Evolutionary conservation across 129 eudicot species (phyloP), one percentile per base, ranked within the genome.

Genomic region (Glebionis coronaria): DNA sequence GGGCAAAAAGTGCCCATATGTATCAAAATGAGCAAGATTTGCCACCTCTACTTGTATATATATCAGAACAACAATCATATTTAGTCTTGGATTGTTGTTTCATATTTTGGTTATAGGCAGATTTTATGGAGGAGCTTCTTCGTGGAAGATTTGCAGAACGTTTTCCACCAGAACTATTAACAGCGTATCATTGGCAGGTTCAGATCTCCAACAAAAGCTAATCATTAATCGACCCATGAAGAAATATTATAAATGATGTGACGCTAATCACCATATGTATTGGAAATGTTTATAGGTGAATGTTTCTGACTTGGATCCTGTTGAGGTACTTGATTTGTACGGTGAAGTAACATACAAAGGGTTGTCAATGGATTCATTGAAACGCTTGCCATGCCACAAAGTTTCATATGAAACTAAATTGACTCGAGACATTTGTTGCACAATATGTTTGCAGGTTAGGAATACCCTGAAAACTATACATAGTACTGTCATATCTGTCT

Each of bases 91-190:
- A 35, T 29, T 8, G 7, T 35, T 53, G 31, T 67, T 16, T 44
- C 16, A 27, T 13, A 14, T 50, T 56, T 16, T 71, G 54, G 29
- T 60, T 63, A 54, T 61, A 82, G 93, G 93, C 88, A 3, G 82
- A 80, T 80, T 80, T 86, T 63, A 45, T 82, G 68, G 88, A 83
- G 77, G 77, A 80, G 80, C 88, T 86, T 68, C 78, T 82, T 75
- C 88, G 72, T 44, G 78, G 82, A 18, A 74, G 92, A 51, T 80
- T 82, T 78, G 70, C 71, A 31, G 73, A 82, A 68, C 86, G 65
- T 40, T 75, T 86, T 69, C 82, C 83, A 27, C 83, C 85, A 5
- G 82, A 78, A 44, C 74, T 69, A 3, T 56, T 79, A 69, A 71
- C 80, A 20, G 74, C 86, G 0, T 72, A 80, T 79, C 78, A 65